phyloP scores from a whole-genome alignment of 1,139 yeast genomes.

The Debaryomyces sp. region DNA sequence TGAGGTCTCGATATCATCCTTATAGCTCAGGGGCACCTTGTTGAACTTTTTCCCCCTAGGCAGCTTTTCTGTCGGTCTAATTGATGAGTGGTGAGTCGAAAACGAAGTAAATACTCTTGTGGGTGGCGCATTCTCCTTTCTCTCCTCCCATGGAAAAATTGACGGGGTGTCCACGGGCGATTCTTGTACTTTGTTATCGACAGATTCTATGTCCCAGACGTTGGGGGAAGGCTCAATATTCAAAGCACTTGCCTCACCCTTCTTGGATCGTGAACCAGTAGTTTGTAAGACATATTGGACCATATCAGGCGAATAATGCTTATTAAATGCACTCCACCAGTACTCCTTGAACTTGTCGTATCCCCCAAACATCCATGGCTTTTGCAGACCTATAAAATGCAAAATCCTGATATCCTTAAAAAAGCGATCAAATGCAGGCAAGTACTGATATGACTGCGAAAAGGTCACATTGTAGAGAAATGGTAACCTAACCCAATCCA shows the following conservation, averaged over 20 bases:
- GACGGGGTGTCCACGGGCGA: constrained; percentile 24
- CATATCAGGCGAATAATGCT: constrained; percentile 19
- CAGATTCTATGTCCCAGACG: constrained; percentile 26
- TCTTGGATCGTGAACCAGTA: constrained; percentile 13
- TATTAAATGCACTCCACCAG: constrained; percentile 42
- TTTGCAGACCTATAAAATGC: constrained; percentile 31
- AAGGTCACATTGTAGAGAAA: constrained; percentile 37
- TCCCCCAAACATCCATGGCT: constrained; percentile 30
- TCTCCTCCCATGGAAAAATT: constrained; percentile 51
- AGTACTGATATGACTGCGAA: constrained; percentile 32
- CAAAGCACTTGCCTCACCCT: constrained; percentile 42
- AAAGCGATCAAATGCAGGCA: constrained; percentile 34
- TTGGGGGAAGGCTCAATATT: constrained; percentile 31
- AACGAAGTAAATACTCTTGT: constrained; percentile 17
- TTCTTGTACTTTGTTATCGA: constrained; percentile 8
- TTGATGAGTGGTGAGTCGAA: background rate
- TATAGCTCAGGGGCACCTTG: background rate
- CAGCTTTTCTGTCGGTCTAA: background rate
- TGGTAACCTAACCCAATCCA: constrained; percentile 31
- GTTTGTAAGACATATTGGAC: constrained; percentile 18
- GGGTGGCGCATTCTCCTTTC: constrained; percentile 24
- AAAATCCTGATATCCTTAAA: constrained; percentile 29
- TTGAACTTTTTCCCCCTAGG: background rate
- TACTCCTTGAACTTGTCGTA: constrained; percentile 29
- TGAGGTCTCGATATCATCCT: background rate